Evolutionary conservation across 2,329 filamentous ascomycete species (phyloP).

Genomic region (Scolecobasidium constrictum): DNA sequence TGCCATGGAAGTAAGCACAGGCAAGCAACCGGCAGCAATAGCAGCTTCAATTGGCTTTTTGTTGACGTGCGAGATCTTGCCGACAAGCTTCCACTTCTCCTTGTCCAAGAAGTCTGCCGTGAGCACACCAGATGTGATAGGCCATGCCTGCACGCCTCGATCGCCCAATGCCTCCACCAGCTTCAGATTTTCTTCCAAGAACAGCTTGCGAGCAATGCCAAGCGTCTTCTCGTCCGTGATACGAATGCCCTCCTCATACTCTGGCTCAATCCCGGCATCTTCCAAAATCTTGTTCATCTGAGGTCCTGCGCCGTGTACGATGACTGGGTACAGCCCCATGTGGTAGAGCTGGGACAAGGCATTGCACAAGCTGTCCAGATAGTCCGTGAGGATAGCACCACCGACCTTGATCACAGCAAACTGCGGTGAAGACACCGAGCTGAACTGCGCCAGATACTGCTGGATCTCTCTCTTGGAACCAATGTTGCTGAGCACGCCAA

Average conservation of each 20-base stretch:
- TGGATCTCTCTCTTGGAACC: conserved; percentile 93
- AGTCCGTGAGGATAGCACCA: conserved; percentile 88
- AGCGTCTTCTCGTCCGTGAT: conserved; percentile 94
- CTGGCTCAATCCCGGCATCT: conserved; percentile 82
- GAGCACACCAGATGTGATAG: conserved; percentile 83
- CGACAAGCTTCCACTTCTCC: conserved; percentile 90
- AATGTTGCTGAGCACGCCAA: conserved; percentile 88
- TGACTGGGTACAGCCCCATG: conserved; percentile 87
- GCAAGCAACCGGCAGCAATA: conserved; percentile 82
- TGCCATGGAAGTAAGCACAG: conserved; percentile 91
- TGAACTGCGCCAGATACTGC: conserved; percentile 96
- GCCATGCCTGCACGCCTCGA: conserved; percentile 78
- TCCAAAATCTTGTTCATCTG: conserved; percentile 89
- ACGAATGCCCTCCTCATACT: conserved; percentile 93
- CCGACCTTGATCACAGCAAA: conserved; percentile 98
- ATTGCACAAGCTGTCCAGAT: conserved; percentile 82
- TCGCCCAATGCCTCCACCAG: conserved; percentile 81
- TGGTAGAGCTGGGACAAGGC: conserved; percentile 87
- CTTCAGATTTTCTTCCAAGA: conserved; percentile 91
- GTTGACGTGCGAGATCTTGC: conserved; percentile 89
- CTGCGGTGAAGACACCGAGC: conserved; percentile 88
- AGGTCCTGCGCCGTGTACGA: conserved; percentile 89
- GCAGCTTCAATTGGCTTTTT: conserved; percentile 82
- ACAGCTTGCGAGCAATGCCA: conserved; percentile 80
- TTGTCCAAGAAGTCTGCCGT: conserved; percentile 91